A percentile compares a stretch with the other conserved stretches of the same genome.
Conservation (phyloP, 345 rosid genomes). For the Citropsis articulata region DNA sequence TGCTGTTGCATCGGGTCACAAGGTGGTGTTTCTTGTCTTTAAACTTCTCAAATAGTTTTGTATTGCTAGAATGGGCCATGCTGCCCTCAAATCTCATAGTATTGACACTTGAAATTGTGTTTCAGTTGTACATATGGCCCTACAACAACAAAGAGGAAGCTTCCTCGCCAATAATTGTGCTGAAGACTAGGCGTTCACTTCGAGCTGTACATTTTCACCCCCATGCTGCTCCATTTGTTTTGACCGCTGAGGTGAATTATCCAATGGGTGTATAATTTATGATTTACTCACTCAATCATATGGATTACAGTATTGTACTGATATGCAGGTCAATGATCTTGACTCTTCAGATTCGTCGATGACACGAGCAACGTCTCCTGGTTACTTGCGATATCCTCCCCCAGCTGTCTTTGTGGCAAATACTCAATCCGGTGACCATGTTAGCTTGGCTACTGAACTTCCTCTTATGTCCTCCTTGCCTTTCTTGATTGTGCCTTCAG, state of each 20-base stretch:
- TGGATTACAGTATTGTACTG: conserved; percentile 47
- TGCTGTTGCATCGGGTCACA: conserved; percentile 88
- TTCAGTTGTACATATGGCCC: conserved; percentile 70
- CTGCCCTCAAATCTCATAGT: conserved; percentile 2
- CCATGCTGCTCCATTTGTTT: conserved; percentile 71
- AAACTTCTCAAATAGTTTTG: conserved; percentile 1
- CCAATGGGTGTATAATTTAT: conserved; percentile 20
- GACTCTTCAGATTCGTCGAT: conserved; percentile 77
- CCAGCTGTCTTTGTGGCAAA: conserved; percentile 62
- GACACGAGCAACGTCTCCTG: conserved; percentile 70
- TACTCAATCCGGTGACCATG: conserved; percentile 46
- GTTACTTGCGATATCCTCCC: conserved; percentile 70
- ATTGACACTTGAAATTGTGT: conserved; percentile 19
- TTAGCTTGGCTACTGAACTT: conserved; percentile 46
- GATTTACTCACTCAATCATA: conserved; percentile 15
- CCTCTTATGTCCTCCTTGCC: conserved; percentile 58
- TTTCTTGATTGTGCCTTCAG: conserved; percentile 47
- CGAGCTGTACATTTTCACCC: conserved; percentile 90
- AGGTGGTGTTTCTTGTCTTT: conserved; percentile 36
- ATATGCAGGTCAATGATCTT: conserved; percentile 88
- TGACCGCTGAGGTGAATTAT: conserved; percentile 79
- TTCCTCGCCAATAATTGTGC: conserved; percentile 56
- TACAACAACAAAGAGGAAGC: conserved; percentile 62
- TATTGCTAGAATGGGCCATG: conserved; percentile 8
- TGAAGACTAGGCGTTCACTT: conserved; percentile 76